Evolutionary conservation across 1,139 yeast species (phyloP).

Genomic region (Yamadazyma mexicana): DNA sequence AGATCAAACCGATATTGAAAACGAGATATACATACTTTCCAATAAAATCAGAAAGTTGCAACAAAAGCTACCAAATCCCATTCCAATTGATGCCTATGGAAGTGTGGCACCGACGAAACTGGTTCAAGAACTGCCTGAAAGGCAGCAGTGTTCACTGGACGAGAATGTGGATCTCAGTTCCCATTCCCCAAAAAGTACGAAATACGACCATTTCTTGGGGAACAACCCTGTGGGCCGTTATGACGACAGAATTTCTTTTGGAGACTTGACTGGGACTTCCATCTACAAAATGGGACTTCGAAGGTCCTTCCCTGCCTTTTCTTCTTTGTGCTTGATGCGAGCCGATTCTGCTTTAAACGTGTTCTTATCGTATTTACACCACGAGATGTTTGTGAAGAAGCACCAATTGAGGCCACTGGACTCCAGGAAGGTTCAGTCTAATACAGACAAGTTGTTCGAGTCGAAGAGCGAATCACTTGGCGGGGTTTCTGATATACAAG

Average conservation of each 20-base stretch:
- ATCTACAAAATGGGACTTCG: conserved; percentile 8
- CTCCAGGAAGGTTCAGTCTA: no score
- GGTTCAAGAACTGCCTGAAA: background rate
- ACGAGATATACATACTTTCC: conserved; percentile 11
- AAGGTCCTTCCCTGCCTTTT: conserved; percentile 33
- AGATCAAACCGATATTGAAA: conserved; percentile 4
- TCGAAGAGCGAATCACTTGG: conserved; percentile 16
- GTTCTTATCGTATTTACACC: conserved; percentile 1
- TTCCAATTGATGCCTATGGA: background rate
- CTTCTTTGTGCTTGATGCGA: conserved; percentile 34
- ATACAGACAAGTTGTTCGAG: conserved; percentile 3
- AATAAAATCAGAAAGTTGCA: conserved; percentile 8
- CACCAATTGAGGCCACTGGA: conserved; percentile 6
- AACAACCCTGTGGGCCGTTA: conserved; percentile 12
- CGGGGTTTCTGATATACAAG: conserved; percentile 22
- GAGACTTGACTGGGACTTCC: conserved; percentile 6
- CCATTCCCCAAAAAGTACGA: background rate
- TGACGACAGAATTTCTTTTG: conserved; percentile 33
- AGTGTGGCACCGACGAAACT: background rate
- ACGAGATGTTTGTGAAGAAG: conserved; percentile 3
- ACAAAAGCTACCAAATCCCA: conserved; percentile 1
- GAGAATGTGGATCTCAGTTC: no score
- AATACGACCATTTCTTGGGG: conserved; percentile 9
- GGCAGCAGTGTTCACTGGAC: no score
- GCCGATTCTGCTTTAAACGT: conserved; percentile 19